A percentile compares a stretch with the other conserved stretches of the same genome.
phyloP scores from a whole-genome alignment of 768 basidiomycete species.

The Clathrus columnatus region DNA sequence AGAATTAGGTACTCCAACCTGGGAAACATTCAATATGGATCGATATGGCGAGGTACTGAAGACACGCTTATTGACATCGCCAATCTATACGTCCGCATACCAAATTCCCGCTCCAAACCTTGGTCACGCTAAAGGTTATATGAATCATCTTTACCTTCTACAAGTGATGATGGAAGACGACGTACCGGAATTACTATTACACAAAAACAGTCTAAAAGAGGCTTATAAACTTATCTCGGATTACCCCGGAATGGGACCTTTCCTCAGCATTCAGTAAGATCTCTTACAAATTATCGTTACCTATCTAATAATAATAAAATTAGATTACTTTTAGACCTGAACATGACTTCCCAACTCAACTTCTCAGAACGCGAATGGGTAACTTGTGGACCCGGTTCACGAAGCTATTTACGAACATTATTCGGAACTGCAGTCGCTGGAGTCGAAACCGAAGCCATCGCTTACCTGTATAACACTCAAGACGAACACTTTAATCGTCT shows the following conservation, averaged over 20 bases:
- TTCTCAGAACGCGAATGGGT: constrained; percentile 66
- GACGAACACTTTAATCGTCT: constrained; percentile 51
- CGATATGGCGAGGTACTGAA: constrained; percentile 47
- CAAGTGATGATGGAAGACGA: constrained; percentile 41
- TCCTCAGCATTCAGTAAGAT: constrained; percentile 62
- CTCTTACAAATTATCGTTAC: constrained; percentile 25
- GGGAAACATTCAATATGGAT: constrained; percentile 45
- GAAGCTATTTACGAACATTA: constrained; percentile 51
- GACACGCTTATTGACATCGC: constrained; percentile 27
- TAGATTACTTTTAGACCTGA: constrained; percentile 23
- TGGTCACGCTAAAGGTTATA: constrained; percentile 35
- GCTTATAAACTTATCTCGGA: constrained; percentile 43
- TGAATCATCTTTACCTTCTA: constrained; percentile 57
- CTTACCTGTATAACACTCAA: constrained; percentile 56
- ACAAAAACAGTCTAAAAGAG: constrained; percentile 50
- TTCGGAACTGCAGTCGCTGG: constrained; percentile 25
- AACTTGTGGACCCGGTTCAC: constrained; percentile 57
- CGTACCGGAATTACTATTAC: constrained; percentile 39
- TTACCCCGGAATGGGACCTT: constrained; percentile 68
- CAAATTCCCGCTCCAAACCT: constrained; percentile 61
- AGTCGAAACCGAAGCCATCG: constrained; percentile 50
- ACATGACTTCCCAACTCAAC: constrained; percentile 31
- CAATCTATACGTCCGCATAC: constrained; percentile 66
- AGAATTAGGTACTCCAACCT: constrained; percentile 50
- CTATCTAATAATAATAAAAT: background rate